Percentiles rank a stretch among this genome's conserved stretches.
Evolutionary conservation across 257 asterid genomes (phyloP).

Genomic region (Dorcoceras hygrometricum): DNA sequence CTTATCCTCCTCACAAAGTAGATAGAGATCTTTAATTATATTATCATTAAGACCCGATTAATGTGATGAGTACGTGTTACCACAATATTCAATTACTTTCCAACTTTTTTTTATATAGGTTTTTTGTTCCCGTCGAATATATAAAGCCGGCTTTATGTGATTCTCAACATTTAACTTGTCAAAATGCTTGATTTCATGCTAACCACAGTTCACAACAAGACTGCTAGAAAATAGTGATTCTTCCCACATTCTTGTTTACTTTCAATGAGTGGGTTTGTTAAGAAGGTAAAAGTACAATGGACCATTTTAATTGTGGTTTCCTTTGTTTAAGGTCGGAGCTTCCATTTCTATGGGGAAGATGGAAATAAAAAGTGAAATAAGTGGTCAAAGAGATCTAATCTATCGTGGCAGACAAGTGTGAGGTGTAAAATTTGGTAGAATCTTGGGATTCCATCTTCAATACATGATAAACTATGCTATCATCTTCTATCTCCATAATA

Average conservation of each 20-base stretch:
- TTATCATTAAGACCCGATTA: neutral
- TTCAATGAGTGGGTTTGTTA: neutral
- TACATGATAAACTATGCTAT: constrained; percentile 6
- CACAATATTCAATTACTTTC: neutral
- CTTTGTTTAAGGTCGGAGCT: constrained; percentile 24
- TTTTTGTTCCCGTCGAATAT: neutral
- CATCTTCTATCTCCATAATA: constrained; percentile 16
- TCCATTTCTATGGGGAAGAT: neutral
- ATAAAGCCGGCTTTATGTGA: neutral
- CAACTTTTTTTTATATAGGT: neutral
- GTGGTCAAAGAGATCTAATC: constrained; percentile 27
- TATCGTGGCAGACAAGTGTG: constrained; percentile 39
- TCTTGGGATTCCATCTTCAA: constrained; percentile 34
- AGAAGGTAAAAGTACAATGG: neutral
- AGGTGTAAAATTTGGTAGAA: constrained; percentile 31
- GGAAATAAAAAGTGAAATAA: constrained; percentile 20
- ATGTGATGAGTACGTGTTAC: neutral
- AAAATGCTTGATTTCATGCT: neutral
- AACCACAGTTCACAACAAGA: too few species aligned
- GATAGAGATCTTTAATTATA: neutral
- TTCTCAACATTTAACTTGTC: neutral
- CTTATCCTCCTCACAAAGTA: neutral
- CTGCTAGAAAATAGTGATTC: neutral
- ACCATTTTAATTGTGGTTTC: constrained; percentile 14
- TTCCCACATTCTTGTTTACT: neutral